Evolutionary conservation across 371 early-diverging fungal genomes (phyloP).

Genomic region (Catenaria anguillulae): DNA sequence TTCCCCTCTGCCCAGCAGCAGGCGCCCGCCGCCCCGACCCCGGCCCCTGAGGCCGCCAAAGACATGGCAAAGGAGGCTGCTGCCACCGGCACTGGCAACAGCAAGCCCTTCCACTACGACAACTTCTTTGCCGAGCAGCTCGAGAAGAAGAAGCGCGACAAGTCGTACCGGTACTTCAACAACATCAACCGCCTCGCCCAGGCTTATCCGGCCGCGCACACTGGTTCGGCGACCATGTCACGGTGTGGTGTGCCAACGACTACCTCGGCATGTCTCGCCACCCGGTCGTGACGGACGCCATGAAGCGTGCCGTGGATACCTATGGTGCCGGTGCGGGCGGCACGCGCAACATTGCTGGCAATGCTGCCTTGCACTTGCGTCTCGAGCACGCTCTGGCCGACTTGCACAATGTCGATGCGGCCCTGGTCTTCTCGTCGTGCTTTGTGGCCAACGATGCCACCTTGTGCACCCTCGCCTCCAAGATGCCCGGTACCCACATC

Average conservation of each 20-base stretch:
- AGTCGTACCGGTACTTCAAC: constrained; percentile 95
- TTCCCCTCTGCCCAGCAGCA: background rate
- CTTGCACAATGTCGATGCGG: constrained; percentile 81
- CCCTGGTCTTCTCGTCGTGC: constrained; percentile 94
- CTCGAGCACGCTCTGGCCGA: constrained; percentile 82
- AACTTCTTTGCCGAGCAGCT: constrained; percentile 60
- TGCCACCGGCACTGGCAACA: too few relatives aligned
- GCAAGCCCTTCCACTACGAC: constrained; percentile 67
- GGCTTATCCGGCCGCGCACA: constrained; percentile 84
- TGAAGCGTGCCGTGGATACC: constrained; percentile 81
- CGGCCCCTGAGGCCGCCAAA: background rate
- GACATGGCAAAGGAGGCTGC: too few relatives aligned
- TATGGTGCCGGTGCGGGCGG: constrained; percentile 98
- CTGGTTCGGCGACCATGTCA: constrained; percentile 73
- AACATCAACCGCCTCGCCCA: constrained; percentile 94
- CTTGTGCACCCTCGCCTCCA: constrained; percentile 73
- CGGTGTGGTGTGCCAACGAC: constrained; percentile 98
- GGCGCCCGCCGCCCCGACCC: background rate
- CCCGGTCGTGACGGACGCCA: constrained; percentile 66
- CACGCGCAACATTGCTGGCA: constrained; percentile 98
- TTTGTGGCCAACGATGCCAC: constrained; percentile 98
- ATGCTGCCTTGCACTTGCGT: constrained; percentile 83
- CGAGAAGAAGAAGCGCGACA: constrained; percentile 89
- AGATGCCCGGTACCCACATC: constrained; percentile 84
- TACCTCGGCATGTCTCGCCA: constrained; percentile 90